Evolutionary conservation across 306 rosid genomes (phyloP).

Genomic region (Prinsepia uniflora): DNA sequence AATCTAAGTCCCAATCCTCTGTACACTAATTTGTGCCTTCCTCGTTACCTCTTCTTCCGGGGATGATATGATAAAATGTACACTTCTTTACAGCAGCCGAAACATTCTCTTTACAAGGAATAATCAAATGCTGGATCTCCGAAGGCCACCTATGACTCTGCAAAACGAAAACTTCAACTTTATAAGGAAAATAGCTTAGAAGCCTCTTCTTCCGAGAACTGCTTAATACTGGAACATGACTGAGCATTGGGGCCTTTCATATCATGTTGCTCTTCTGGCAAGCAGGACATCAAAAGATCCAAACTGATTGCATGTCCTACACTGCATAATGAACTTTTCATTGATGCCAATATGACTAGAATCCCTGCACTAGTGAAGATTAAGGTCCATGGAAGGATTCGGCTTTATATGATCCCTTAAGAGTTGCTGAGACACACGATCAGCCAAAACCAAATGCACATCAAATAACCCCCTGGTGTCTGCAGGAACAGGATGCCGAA

Average conservation of each 20-base stretch:
- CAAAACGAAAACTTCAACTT: background rate
- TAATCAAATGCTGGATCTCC: constrained; percentile 24
- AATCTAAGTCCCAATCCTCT: constrained; percentile 15
- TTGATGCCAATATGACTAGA: background rate
- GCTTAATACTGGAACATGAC: constrained; percentile 16
- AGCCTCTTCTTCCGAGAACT: constrained; percentile 1
- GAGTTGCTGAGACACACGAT: constrained; percentile 54
- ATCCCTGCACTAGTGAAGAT: constrained; percentile 25
- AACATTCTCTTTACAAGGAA: constrained; percentile 15
- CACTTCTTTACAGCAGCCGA: constrained; percentile 30
- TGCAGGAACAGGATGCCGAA: constrained; percentile 33
- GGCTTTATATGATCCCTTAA: constrained; percentile 45
- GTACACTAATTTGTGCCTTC: too few relatives aligned
- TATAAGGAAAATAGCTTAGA: background rate
- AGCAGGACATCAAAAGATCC: constrained; percentile 13
- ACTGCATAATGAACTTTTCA: constrained; percentile 1
- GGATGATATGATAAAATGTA: constrained; percentile 9
- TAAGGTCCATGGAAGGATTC: constrained; percentile 33
- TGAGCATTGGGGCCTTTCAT: background rate
- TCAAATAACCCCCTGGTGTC: constrained; percentile 36
- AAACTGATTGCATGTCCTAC: background rate
- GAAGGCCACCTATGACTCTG: constrained; percentile 1
- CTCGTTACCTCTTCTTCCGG: too few relatives aligned
- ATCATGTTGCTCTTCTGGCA: constrained; percentile 9
- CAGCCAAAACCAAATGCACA: constrained; percentile 42